Conservation (phyloP, 2,329 filamentous ascomycete genomes). For the Juglanconis juglandina region DNA sequence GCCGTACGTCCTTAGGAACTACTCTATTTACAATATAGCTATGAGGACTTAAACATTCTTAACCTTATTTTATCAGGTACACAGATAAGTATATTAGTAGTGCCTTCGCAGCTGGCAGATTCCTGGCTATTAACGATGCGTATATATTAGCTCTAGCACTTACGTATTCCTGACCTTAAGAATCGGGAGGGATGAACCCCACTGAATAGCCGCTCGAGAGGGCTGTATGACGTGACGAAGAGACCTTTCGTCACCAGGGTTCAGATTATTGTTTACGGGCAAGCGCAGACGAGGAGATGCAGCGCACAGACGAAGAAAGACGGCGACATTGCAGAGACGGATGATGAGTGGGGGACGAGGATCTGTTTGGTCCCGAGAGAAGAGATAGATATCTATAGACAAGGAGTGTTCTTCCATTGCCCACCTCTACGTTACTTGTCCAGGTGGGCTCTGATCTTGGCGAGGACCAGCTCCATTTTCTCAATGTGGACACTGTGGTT, state of each 20-base stretch:
- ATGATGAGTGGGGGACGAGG: slow-evolving; percentile 33
- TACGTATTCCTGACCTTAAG: slow-evolving; percentile 4
- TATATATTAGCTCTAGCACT: slow-evolving; percentile 29
- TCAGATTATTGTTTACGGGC: slow-evolving; percentile 28
- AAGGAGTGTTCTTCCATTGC: not conserved
- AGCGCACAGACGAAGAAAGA: not conserved
- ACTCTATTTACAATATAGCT: no score
- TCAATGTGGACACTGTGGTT: slow-evolving; percentile 36
- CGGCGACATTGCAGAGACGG: slow-evolving; percentile 26
- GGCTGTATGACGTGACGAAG: slow-evolving; percentile 31
- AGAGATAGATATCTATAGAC: no score
- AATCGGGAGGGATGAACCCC: not conserved
- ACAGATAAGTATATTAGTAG: slow-evolving; percentile 28
- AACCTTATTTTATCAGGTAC: no score
- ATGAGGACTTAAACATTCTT: no score
- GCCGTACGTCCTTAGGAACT: no score
- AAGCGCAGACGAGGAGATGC: slow-evolving; percentile 12
- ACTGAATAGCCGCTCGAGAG: not conserved
- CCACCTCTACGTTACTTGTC: not conserved
- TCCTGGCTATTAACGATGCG: slow-evolving; percentile 36
- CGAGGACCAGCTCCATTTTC: slow-evolving; percentile 29
- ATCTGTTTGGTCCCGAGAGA: slow-evolving; percentile 21
- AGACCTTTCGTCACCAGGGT: slow-evolving; percentile 33
- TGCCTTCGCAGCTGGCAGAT: slow-evolving; percentile 35
- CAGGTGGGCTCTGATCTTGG: slow-evolving; percentile 22